A percentile compares a stretch with the other conserved stretches of the same genome.
phyloP scores from a whole-genome alignment of 306 rosid species.

The Erythrophleum fordii region DNA sequence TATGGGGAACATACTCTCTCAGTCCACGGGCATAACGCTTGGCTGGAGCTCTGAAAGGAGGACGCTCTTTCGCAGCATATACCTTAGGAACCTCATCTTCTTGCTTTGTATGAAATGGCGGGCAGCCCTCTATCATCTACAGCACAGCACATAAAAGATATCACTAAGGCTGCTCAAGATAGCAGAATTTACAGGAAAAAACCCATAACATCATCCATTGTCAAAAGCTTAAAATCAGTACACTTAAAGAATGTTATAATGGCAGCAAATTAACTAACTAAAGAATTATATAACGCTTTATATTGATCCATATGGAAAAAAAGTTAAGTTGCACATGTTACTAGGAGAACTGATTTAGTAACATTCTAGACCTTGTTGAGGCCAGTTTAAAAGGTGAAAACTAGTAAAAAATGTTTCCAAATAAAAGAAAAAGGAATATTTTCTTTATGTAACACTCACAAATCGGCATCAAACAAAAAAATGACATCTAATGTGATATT shows the following conservation, averaged over 20 bases:
- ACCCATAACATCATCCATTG: no score
- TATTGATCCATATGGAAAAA: background rate
- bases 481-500: background rate
- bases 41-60: constrained; percentile 79
- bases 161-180: constrained; percentile 34
- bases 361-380: background rate
- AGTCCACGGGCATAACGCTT: constrained; percentile 80
- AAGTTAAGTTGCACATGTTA: no score
- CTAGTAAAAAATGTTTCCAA: background rate
- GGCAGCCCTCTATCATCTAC: constrained; percentile 94
- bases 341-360: background rate
- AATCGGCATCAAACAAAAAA: background rate
- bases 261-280: constrained; percentile 18
- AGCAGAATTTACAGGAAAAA: no score
- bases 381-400: background rate
- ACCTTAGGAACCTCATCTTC: constrained; percentile 74
- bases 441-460: background rate
- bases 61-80: constrained; percentile 73
- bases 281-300: background rate
- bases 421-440: background rate
- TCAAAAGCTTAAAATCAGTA: constrained; percentile 14
- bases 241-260: background rate
- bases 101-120: constrained; percentile 66
- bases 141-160: constrained; percentile 39
- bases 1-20: constrained; percentile 60